These are phyloP conservation scores for Fraxinus latifolia DNA, from an alignment of 305 asterid species.

Conservation along the genomic window DNA sequence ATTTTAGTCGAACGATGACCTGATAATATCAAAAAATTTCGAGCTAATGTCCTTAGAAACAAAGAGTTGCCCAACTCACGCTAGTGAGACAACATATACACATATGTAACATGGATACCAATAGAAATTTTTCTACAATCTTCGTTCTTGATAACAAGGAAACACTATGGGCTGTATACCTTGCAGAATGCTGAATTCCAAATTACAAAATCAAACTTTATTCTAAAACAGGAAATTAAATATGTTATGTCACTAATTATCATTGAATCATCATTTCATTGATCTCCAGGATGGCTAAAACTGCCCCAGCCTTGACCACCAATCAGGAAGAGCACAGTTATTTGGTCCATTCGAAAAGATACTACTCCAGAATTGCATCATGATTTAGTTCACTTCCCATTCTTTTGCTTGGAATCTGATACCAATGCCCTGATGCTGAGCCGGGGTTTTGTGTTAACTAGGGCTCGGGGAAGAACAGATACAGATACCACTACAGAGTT, in stretches of 20 bases:
- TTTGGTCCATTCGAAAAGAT: background rate
- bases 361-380: background rate
- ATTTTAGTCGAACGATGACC: background rate
- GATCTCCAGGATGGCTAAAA: background rate
- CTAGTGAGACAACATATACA: background rate
- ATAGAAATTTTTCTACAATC: background rate
- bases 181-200: background rate
- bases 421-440: constrained; percentile 41
- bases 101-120: background rate
- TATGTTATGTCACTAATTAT: background rate
- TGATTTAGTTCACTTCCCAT: constrained; percentile 17
- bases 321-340: background rate
- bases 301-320: background rate
- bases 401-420: constrained; percentile 26
- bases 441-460: constrained; percentile 39
- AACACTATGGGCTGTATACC: background rate
- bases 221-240: background rate
- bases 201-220: background rate
- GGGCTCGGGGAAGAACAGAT: constrained; percentile 41
- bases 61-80: background rate
- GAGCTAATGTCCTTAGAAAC: background rate
- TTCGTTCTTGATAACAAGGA: background rate
- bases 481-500: constrained; percentile 38
- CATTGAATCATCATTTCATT: background rate
- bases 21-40: background rate